Evolutionary conservation across 1,284 basidiomycete species (phyloP).

Genomic region (Bjerkandera adusta): DNA sequence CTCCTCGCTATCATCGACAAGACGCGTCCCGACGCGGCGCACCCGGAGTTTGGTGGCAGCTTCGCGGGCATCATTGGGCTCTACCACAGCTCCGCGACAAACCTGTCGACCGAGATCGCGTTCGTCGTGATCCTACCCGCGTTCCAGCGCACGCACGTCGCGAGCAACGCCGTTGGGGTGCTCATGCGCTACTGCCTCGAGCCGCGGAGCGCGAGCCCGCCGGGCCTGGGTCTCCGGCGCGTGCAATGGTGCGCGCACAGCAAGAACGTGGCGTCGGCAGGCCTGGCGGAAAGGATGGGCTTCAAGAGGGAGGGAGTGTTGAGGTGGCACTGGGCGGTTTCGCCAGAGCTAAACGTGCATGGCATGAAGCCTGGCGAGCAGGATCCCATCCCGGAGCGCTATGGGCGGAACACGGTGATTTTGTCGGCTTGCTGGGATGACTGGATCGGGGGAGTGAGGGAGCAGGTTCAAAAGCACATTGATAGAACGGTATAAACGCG

Average conservation of each 20-base stretch:
- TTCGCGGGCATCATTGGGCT: constrained; percentile 35
- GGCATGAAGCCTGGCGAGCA: constrained; percentile 37
- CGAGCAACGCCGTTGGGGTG: constrained; percentile 58
- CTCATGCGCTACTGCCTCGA: constrained; percentile 58
- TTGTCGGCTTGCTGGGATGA: constrained; percentile 61
- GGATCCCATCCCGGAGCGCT: constrained; percentile 34
- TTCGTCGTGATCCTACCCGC: constrained; percentile 24
- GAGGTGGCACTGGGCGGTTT: constrained; percentile 52
- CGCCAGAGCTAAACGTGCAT: constrained; percentile 26
- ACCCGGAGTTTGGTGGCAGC: constrained; percentile 15
- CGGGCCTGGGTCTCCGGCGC: constrained; percentile 57
- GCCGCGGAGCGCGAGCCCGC: constrained; percentile 35
- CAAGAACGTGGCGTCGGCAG: constrained; percentile 47
- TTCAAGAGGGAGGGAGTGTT: constrained; percentile 55
- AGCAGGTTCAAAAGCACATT: constrained; percentile 33
- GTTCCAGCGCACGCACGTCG: constrained; percentile 66
- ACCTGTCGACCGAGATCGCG: constrained; percentile 2
- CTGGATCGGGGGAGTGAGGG: constrained; percentile 52
- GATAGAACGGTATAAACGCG: constrained; percentile 6
- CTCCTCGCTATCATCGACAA: constrained; percentile 28
- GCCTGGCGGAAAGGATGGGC: constrained; percentile 56
- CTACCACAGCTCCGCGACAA: neutral
- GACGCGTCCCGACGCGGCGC: constrained; percentile 19
- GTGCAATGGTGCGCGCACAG: constrained; percentile 60
- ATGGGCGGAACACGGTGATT: constrained; percentile 47